phyloP scores from a whole-genome alignment of 345 rosid genomes.

The Cochlearia excelsa region DNA sequence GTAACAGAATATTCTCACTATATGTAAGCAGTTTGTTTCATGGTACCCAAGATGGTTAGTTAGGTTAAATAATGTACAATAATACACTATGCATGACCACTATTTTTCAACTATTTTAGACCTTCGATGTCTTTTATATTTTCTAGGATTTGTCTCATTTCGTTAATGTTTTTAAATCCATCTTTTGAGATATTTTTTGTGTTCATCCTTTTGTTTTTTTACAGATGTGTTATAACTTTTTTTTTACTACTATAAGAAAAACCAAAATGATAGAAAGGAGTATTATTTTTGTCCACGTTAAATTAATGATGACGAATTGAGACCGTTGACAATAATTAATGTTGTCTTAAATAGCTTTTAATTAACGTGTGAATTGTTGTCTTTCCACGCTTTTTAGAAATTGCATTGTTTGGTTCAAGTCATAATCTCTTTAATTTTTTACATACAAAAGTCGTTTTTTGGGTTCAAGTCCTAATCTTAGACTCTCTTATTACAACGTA shows the following conservation, averaged over 20 bases:
- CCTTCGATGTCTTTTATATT: constrained; percentile 29
- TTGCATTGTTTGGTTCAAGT: no score
- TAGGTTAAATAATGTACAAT: constrained; percentile 28
- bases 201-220: constrained; percentile 23
- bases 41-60: constrained; percentile 29
- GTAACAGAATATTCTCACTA: constrained; percentile 33
- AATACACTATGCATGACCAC: constrained; percentile 16
- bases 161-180: not conserved
- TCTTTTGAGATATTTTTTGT: constrained; percentile 22
- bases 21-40: constrained; percentile 31
- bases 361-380: no score
- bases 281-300: no score
- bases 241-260: not conserved
- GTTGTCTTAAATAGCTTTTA: not conserved
- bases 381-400: no score
- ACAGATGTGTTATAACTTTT: not conserved
- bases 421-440: no score
- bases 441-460: no score
- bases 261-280: not conserved
- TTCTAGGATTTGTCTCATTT: constrained; percentile 24
- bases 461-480: no score
- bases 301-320: constrained; percentile 6
- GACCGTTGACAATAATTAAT: constrained; percentile 27
- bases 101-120: constrained; percentile 29
- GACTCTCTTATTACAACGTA: no score